Evolutionary conservation across 1,139 yeast species (phyloP), one percentile per base, ranked within the genome.

Genomic region (Candida glucosophila): DNA sequence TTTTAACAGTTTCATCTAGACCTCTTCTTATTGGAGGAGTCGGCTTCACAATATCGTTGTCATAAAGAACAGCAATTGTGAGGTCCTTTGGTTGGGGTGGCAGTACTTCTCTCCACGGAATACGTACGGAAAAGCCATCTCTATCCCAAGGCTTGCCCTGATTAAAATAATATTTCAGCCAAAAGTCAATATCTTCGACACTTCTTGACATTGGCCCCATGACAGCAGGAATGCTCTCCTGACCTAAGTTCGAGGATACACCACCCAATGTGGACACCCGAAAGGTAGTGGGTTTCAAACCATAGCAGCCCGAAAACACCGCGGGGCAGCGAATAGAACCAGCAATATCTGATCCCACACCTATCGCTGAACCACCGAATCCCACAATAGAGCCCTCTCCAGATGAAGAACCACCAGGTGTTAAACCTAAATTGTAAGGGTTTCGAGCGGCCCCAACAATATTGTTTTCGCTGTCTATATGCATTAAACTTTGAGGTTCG

Each of bases 321-420:
- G 88, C 80, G 3, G 90, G 92, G 5, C 68, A 75, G 44, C 90
- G 67, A 36, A 80, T 75, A 2, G 82, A 73, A 1, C 90, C 92
- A 33, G 90, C 92, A 39, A 80, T 78, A 49, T 80, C 92, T 21
- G 81, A 68, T 12, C 90, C 90, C 30, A 79, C 62, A 23, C 88
- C 88, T 22, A 78, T 35, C 2, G 72, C 61, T 16, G 82, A 71
- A 7, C 77, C 85, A 24, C 74, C 77, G 50, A 75, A 69, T 2
- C 69, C 73, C 23, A 75, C 72, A 37, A 75, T 48, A 0, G 86
- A 70, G 37, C 88, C 86, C 49, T 79, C 90, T 38, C 92, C 92
- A 18, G 82, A 76, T 2, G 85, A 76, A 0, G 85, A 76, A 7
- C 92, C 92, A 34, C 71, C 71, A 3, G 67, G 44, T 4, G 67